Evolutionary conservation across 345 rosid species (phyloP).

Genomic region (Arabidopsis suecica): DNA sequence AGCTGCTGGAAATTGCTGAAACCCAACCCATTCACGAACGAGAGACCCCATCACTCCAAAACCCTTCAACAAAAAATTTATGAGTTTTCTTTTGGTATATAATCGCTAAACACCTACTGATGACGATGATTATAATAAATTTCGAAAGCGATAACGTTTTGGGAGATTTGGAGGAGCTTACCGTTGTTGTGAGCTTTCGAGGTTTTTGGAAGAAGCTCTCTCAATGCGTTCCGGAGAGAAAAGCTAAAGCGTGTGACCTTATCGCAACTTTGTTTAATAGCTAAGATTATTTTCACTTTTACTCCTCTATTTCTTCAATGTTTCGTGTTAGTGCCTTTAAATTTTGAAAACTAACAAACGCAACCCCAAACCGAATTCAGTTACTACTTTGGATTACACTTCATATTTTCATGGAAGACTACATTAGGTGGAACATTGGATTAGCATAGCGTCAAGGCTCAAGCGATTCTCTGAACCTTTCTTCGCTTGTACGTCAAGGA

Average conservation of each 20-base stretch:
- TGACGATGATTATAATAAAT: neutral
- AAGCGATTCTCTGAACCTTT: slow-evolving; percentile 44
- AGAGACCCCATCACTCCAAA: slow-evolving; percentile 51
- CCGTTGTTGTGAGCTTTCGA: slow-evolving; percentile 26
- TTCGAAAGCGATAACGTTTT: slow-evolving; percentile 8
- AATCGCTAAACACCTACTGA: neutral
- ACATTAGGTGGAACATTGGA: slow-evolving; percentile 11
- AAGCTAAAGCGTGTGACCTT: slow-evolving; percentile 27
- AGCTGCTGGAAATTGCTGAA: slow-evolving; percentile 78
- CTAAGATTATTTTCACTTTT: slow-evolving; percentile 3
- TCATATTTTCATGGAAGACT: slow-evolving; percentile 20
- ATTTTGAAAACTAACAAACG: neutral
- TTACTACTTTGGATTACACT: slow-evolving; percentile 18
- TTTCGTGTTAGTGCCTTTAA: neutral
- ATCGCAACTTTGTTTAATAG: slow-evolving; percentile 31
- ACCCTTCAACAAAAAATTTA: slow-evolving; percentile 5
- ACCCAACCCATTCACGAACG: slow-evolving; percentile 80
- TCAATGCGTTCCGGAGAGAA: slow-evolving; percentile 5
- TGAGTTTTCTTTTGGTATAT: neutral
- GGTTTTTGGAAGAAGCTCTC: slow-evolving; percentile 28
- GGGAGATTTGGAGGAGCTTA: slow-evolving; percentile 22
- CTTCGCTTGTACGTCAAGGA: slow-evolving; percentile 70
- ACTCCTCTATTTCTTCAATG: slow-evolving; percentile 18
- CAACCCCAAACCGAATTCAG: slow-evolving; percentile 16
- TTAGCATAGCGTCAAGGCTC: neutral